phyloP scores from a whole-genome alignment of 176 grass and related monocot species.

The Metroxylon sagu region DNA sequence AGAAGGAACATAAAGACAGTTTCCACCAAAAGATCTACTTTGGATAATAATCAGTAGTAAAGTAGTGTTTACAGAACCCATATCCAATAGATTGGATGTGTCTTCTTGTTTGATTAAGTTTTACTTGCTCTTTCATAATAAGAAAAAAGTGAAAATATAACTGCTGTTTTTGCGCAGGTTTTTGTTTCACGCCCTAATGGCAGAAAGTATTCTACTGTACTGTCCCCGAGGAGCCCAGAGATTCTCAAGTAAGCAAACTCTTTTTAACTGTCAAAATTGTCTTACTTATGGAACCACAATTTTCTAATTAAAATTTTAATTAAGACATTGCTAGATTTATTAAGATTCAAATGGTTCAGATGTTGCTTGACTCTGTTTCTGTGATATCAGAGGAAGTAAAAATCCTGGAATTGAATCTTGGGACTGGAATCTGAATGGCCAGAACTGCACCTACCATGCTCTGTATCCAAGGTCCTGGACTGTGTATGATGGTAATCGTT shows the following conservation, averaged over 20 bases:
- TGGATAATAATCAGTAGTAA: too few relatives aligned
- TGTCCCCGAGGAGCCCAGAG: constrained; percentile 62
- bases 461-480: constrained; percentile 96
- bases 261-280: not conserved
- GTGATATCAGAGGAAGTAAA: constrained; percentile 79
- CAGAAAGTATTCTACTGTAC: constrained; percentile 65
- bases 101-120: too few relatives aligned
- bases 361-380: constrained; percentile 24
- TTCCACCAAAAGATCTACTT: too few relatives aligned
- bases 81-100: too few relatives aligned
- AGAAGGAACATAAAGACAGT: too few relatives aligned
- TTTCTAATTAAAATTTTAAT: too few relatives aligned
- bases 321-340: too few relatives aligned
- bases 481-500: constrained; percentile 63
- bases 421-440: constrained; percentile 76
- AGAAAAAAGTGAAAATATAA: too few relatives aligned
- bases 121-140: too few relatives aligned
- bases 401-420: constrained; percentile 87
- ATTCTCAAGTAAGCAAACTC: constrained; percentile 55
- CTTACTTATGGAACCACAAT: too few relatives aligned
- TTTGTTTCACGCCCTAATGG: constrained; percentile 73
- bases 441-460: constrained; percentile 71
- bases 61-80: too few relatives aligned
- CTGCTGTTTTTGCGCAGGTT: constrained; percentile 22
- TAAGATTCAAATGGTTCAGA: constrained; percentile 9